A percentile compares a stretch with the other conserved stretches of the same genome.
Conservation (phyloP, 1,284 basidiomycete species). For the Cryptococcus jaspeensis region DNA sequence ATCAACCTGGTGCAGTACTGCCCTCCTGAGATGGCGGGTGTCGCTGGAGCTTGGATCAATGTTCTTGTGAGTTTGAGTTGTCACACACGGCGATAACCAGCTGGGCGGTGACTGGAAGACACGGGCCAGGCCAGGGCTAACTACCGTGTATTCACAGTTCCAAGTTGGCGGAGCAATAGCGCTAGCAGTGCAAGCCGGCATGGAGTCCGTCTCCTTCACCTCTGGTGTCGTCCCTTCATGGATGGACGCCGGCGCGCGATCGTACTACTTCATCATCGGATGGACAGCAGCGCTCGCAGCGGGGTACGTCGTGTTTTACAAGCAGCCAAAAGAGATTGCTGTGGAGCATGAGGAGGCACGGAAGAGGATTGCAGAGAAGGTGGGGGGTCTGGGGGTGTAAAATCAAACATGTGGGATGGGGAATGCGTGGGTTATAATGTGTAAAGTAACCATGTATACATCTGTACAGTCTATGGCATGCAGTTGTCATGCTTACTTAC, state of each 20-base stretch:
- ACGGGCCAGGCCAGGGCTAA: too few relatives aligned
- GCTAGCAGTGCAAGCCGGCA: conserved; percentile 42
- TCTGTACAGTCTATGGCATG: too few relatives aligned
- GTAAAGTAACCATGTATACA: too few relatives aligned
- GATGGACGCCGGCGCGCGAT: conserved; percentile 20
- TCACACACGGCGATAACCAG: not conserved
- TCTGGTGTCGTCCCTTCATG: too few relatives aligned
- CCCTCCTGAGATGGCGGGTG: conserved; percentile 38
- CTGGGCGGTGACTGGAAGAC: not conserved
- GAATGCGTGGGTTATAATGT: too few relatives aligned
- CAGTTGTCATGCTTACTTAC: not conserved
- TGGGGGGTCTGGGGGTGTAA: too few relatives aligned
- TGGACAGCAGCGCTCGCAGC: conserved; percentile 22
- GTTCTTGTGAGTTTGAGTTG: conserved; percentile 17
- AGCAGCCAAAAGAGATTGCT: conserved; percentile 19
- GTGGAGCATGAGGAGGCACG: conserved; percentile 34
- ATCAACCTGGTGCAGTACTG: conserved; percentile 32
- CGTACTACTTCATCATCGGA: conserved; percentile 33
- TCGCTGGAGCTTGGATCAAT: conserved; percentile 38
- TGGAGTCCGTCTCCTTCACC: conserved; percentile 27
- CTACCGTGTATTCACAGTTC: too few relatives aligned
- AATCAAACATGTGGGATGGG: too few relatives aligned
- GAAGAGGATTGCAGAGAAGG: conserved; percentile 31
- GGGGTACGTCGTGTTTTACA: conserved; percentile 31
- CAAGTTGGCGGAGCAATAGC: conserved; percentile 37